phyloP scores from a whole-genome alignment of 352 stramenopile species.

The Pythium guiyangense region DNA sequence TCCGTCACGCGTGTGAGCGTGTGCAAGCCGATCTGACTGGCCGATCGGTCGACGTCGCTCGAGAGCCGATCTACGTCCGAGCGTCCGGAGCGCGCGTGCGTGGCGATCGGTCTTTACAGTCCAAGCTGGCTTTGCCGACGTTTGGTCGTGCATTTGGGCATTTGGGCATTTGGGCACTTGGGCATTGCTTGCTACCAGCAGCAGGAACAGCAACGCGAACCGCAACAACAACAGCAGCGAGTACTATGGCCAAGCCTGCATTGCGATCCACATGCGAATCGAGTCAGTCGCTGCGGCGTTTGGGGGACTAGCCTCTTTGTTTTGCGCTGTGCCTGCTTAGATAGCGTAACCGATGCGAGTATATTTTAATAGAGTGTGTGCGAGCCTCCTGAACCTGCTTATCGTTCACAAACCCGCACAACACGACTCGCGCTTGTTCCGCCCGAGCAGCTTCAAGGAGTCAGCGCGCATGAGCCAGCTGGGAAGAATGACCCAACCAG shows the following conservation, averaged over 20 bases:
- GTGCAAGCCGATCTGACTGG: too few relatives aligned
- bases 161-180: too few relatives aligned
- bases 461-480: constrained; percentile 14
- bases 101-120: too few relatives aligned
- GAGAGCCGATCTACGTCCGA: too few relatives aligned
- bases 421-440: background rate
- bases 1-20: too few relatives aligned
- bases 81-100: too few relatives aligned
- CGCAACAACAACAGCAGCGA: background rate
- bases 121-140: too few relatives aligned
- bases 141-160: too few relatives aligned
- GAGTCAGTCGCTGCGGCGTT: background rate
- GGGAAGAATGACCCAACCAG: constrained; percentile 19
- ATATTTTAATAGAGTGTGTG: background rate
- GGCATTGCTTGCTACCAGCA: background rate
- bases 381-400: background rate
- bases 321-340: background rate
- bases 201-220: background rate
- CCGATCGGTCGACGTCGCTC: too few relatives aligned
- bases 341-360: background rate
- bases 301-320: background rate
- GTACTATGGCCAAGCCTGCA: background rate
- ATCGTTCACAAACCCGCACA: background rate
- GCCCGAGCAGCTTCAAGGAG: constrained; percentile 10
- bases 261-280: background rate